Evolutionary conservation across 768 basidiomycete species (phyloP).

Genomic region (Leucocoprinus birnbaumii): DNA sequence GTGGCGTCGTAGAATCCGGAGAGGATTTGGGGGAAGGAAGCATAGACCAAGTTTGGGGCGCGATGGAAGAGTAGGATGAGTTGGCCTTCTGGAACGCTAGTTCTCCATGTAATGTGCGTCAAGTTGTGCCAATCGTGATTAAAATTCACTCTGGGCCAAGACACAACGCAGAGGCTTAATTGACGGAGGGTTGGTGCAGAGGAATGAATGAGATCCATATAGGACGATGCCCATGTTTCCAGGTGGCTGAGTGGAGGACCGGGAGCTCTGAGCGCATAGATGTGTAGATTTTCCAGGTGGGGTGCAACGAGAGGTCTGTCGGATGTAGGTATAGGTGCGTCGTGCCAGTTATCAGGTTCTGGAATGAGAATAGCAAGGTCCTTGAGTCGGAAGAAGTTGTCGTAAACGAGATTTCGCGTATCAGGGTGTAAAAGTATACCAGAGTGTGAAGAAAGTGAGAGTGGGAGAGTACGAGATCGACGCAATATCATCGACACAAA

Average conservation of each 20-base stretch:
- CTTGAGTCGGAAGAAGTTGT: not conserved
- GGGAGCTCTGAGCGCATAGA: not conserved
- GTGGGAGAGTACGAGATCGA: slow-evolving; percentile 2
- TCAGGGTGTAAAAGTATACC: not conserved
- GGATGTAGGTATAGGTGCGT: not conserved
- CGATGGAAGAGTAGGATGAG: slow-evolving; percentile 6
- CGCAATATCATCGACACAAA: slow-evolving; percentile 1
- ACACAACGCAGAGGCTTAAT: not conserved
- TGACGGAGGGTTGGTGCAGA: slow-evolving; percentile 1
- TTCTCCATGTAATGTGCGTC: slow-evolving; percentile 11
- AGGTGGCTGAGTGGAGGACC: not conserved
- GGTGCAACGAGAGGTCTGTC: not conserved
- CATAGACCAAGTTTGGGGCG: slow-evolving; percentile 10
- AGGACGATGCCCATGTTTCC: not conserved
- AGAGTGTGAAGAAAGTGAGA: slow-evolving; percentile 7
- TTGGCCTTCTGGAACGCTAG: not conserved
- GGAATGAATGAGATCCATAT: slow-evolving; percentile 5
- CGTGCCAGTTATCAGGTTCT: not conserved
- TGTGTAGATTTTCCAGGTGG: slow-evolving; percentile 3
- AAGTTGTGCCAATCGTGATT: slow-evolving; percentile 3
- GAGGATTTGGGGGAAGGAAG: slow-evolving; percentile 6
- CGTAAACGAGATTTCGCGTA: not conserved
- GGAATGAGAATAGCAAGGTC: slow-evolving; percentile 6
- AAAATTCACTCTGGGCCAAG: not conserved
- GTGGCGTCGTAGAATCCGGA: not conserved